A percentile compares a stretch with the other conserved stretches of the same genome.
Conservation (phyloP, 106 monocot genomes). For the Iris macrosiphon region DNA sequence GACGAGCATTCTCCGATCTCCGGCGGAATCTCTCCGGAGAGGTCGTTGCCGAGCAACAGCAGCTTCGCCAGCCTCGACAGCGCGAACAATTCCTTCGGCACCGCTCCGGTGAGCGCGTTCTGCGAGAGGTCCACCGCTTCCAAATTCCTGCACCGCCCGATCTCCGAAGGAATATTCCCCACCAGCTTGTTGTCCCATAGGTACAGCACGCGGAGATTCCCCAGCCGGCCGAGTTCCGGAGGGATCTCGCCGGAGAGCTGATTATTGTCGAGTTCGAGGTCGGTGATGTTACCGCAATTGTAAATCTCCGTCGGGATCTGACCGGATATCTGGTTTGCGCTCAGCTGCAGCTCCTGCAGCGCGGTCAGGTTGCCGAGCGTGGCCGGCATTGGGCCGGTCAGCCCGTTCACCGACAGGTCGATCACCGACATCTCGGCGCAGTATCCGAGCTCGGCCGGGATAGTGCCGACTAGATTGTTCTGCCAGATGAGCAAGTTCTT, state of each 20-base stretch:
- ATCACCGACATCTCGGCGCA: constrained; percentile 43
- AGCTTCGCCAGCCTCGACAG: constrained; percentile 54
- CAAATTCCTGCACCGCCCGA: constrained; percentile 46
- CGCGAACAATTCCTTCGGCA: constrained; percentile 48
- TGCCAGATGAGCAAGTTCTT: constrained; percentile 77
- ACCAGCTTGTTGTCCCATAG: constrained; percentile 72
- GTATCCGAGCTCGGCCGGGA: constrained; percentile 56
- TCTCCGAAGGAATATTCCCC: constrained; percentile 56
- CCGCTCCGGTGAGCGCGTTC: constrained; percentile 63
- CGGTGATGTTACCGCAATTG: constrained; percentile 59
- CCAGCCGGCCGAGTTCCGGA: constrained; percentile 43
- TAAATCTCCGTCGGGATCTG: constrained; percentile 51
- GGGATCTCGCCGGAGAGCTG: constrained; percentile 61
- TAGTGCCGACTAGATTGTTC: constrained; percentile 69
- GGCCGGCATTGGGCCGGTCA: constrained; percentile 62
- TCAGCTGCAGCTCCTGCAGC: constrained; percentile 79
- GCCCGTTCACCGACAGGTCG: constrained; percentile 69
- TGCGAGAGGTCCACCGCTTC: constrained; percentile 84
- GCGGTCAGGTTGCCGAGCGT: constrained; percentile 47
- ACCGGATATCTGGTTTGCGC: constrained; percentile 77
- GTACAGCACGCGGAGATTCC: constrained; percentile 42
- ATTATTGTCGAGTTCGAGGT: constrained; percentile 93
- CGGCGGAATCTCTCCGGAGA: constrained; percentile 67
- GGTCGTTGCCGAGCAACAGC: constrained; percentile 64
- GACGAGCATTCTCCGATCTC: constrained; percentile 69